phyloP scores from a whole-genome alignment of 2,329 filamentous ascomycete species.

The Xylariales sp. region DNA sequence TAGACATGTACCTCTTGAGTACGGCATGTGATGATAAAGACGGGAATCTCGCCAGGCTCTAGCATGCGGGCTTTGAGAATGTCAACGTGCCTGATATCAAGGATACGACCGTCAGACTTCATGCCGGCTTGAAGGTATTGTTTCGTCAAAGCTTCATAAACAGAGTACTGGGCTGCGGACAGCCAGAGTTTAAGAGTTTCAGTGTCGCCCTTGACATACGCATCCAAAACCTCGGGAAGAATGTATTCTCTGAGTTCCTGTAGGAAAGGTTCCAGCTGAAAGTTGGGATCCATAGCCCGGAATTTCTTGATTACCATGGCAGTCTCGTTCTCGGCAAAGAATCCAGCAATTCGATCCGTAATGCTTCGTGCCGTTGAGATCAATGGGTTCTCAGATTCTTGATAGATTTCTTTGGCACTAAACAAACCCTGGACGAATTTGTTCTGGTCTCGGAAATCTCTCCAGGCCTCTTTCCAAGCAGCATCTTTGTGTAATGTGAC shows the following conservation, averaged over 20 bases:
- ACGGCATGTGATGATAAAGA: slow-evolving; percentile 94
- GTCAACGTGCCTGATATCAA: slow-evolving; percentile 94
- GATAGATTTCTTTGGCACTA: slow-evolving; percentile 79
- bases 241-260: slow-evolving; percentile 97
- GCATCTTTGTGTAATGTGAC: slow-evolving; percentile 95
- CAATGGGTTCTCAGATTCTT: slow-evolving; percentile 95
- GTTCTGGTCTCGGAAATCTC: slow-evolving; percentile 86
- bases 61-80: slow-evolving; percentile 76
- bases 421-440: slow-evolving; percentile 86
- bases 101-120: slow-evolving; percentile 89
- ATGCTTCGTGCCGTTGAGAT: slow-evolving; percentile 92
- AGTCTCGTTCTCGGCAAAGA: slow-evolving; percentile 98
- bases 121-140: slow-evolving; percentile 92
- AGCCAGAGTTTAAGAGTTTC: slow-evolving; percentile 93
- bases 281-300: slow-evolving; percentile 88
- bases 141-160: slow-evolving; percentile 94
- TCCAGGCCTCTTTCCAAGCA: slow-evolving; percentile 98
- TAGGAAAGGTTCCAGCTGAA: slow-evolving; percentile 92
- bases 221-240: slow-evolving; percentile 91
- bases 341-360: slow-evolving; percentile 86
- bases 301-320: slow-evolving; percentile 98
- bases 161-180: slow-evolving; percentile 90
- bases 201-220: slow-evolving; percentile 93
- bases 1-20: slow-evolving; percentile 99
- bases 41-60: slow-evolving; percentile 82